These are phyloP conservation scores for Coemansia sp. DNA, from an alignment of 192 early-diverging fungal species.

Conservation along the genomic window DNA sequence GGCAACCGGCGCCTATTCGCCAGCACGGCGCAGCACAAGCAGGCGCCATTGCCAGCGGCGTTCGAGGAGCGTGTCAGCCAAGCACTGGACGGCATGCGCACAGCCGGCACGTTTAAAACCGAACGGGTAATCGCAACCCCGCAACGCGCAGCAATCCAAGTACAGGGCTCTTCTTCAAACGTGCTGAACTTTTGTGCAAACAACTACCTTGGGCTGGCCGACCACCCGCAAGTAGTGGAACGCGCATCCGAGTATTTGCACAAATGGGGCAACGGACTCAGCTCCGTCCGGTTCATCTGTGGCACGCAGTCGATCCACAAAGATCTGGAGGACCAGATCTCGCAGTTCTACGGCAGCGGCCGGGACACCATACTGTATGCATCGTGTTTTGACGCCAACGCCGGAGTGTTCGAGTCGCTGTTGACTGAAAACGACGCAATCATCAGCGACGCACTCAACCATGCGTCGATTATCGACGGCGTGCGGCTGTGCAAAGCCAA, in stretches of 20 bases:
- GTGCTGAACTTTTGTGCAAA: conserved; percentile 72
- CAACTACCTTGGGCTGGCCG: conserved; percentile 69
- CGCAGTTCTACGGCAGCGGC: conserved; percentile 57
- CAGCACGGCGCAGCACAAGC: conserved; percentile 2
- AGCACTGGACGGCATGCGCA: conserved; percentile 57
- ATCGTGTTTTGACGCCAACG: conserved; percentile 72
- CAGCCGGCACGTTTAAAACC: conserved; percentile 66
- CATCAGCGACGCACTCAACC: conserved; percentile 60
- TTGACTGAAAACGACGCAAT: conserved; percentile 59
- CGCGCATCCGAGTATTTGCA: conserved; percentile 57
- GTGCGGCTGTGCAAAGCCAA: conserved; percentile 65
- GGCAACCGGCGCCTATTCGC: conserved; percentile 8
- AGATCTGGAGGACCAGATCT: conserved; percentile 60
- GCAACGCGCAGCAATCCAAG: conserved; percentile 57
- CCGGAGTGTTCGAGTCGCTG: conserved; percentile 66
- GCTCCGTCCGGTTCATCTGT: conserved; percentile 72
- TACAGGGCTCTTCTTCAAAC: conserved; percentile 37
- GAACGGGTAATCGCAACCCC: conserved; percentile 64
- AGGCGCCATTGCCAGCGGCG: conserved; percentile 27
- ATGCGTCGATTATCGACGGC: conserved; percentile 72
- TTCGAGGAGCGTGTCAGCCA: conserved; percentile 46
- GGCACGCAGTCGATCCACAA: conserved; percentile 72
- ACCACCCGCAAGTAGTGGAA: conserved; percentile 57
- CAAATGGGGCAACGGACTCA: conserved; percentile 63
- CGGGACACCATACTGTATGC: conserved; percentile 67